Conservation (phyloP, 441 rosid genomes). For the Flueggea neowawraea region DNA sequence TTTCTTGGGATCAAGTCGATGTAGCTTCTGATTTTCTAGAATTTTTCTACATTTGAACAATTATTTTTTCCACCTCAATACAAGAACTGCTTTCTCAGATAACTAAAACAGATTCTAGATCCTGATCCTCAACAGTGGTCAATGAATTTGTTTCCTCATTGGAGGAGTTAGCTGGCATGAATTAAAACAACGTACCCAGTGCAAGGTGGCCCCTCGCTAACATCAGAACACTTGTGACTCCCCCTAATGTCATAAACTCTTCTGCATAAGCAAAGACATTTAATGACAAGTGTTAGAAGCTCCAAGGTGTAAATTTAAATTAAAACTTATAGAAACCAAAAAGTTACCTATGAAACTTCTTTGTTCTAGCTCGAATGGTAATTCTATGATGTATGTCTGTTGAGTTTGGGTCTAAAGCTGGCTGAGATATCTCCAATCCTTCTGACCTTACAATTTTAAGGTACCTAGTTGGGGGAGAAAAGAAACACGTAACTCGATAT, state of each 20-base stretch:
- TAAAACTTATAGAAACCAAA: conserved; percentile 5
- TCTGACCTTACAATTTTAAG: conserved; percentile 63
- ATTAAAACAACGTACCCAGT: conserved; percentile 56
- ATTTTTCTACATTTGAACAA: too few relatives aligned
- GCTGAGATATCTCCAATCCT: conserved; percentile 98
- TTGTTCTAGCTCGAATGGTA: conserved; percentile 67
- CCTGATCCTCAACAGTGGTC: too few relatives aligned
- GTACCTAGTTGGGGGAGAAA: conserved; percentile 45
- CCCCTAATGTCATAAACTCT: conserved; percentile 81
- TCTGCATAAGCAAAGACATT: conserved; percentile 42
- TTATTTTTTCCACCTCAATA: too few relatives aligned
- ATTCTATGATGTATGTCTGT: conserved; percentile 92
- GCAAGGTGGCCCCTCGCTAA: conserved; percentile 93
- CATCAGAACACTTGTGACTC: conserved; percentile 57
- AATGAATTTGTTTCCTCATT: background rate
- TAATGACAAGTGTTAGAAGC: conserved; percentile 19
- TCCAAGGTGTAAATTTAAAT: conserved; percentile 2
- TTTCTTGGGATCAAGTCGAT: background rate
- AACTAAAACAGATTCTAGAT: too few relatives aligned
- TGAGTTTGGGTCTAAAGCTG: conserved; percentile 89
- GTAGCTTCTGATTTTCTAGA: too few relatives aligned
- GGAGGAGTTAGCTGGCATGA: too few relatives aligned
- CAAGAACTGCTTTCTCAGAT: too few relatives aligned
- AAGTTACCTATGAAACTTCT: conserved; percentile 68
- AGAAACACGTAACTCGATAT: background rate